Evolutionary conservation across 192 early-diverging fungal species (phyloP).

Genomic region (Coemansia sp.): DNA sequence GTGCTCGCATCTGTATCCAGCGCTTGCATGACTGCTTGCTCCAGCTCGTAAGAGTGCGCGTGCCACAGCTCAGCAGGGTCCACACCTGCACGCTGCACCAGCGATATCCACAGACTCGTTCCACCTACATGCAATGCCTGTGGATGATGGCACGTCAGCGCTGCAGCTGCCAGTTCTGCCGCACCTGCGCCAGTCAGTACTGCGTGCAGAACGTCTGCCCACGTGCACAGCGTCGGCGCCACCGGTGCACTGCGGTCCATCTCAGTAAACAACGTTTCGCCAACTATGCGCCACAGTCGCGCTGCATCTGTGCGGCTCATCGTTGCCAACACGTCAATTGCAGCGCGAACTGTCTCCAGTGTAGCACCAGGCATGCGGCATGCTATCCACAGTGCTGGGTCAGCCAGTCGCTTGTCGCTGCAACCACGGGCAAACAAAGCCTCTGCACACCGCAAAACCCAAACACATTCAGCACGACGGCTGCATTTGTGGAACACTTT

Average conservation of each 20-base stretch:
- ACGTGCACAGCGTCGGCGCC: background rate
- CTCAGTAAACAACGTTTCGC: constrained; percentile 8
- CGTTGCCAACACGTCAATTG: constrained; percentile 4
- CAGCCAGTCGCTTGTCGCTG: constrained; percentile 27
- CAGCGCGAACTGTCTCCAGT: constrained; percentile 6
- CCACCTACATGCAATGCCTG: constrained; percentile 36
- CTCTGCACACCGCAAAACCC: constrained; percentile 66
- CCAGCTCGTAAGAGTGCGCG: constrained; percentile 41
- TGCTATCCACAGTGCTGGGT: constrained; percentile 28
- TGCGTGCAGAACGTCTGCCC: constrained; percentile 32
- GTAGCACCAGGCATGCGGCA: constrained; percentile 41
- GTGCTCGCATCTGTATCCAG: constrained; percentile 37
- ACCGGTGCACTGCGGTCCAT: constrained; percentile 3
- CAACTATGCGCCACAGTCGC: constrained; percentile 29
- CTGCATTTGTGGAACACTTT: constrained; percentile 76
- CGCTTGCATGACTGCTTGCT: constrained; percentile 49
- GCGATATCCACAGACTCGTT: constrained; percentile 80
- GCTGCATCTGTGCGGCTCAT: constrained; percentile 23
- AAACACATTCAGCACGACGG: constrained; percentile 60
- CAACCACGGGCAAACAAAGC: constrained; percentile 33
- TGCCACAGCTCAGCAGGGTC: constrained; percentile 67
- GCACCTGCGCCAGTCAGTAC: constrained; percentile 6
- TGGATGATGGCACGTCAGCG: constrained; percentile 54
- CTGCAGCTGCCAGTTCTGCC: constrained; percentile 52
- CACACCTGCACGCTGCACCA: constrained; percentile 72